A percentile compares a stretch with the other conserved stretches of the same genome.
Conservation (phyloP, 495 filamentous ascomycete genomes). For the Choiromyces venosus region DNA sequence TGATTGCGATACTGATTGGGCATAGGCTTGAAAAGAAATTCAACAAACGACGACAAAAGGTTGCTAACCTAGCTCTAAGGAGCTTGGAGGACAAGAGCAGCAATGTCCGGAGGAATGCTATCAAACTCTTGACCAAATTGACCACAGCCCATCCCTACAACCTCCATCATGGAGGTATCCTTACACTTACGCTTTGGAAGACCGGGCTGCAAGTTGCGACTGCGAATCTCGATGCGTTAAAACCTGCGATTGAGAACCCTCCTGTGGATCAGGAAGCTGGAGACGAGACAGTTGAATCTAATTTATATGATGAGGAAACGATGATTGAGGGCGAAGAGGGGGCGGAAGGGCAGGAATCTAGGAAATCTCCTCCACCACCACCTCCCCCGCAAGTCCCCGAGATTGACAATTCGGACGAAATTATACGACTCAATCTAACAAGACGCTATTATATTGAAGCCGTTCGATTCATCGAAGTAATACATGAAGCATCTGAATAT, state of each 20-base stretch:
- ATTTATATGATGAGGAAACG: constrained; percentile 84
- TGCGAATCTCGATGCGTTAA: constrained; percentile 69
- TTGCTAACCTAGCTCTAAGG: constrained; percentile 74
- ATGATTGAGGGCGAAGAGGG: constrained; percentile 57
- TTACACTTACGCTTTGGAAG: constrained; percentile 78
- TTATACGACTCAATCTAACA: constrained; percentile 78
- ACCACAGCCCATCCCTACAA: constrained; percentile 92
- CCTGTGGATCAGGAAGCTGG: constrained; percentile 43
- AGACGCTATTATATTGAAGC: constrained; percentile 87
- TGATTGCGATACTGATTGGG: not conserved
- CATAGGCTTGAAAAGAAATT: constrained; percentile 77
- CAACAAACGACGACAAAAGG: constrained; percentile 80
- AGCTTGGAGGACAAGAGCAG: constrained; percentile 98
- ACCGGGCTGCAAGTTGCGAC: constrained; percentile 72
- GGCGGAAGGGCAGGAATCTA: constrained; percentile 51
- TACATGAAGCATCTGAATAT: constrained; percentile 69
- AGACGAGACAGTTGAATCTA: constrained; percentile 62
- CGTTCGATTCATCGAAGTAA: constrained; percentile 86
- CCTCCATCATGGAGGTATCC: constrained; percentile 80
- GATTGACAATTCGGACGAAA: constrained; percentile 61
- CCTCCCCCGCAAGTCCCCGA: constrained; percentile 23
- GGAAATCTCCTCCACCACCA: constrained; percentile 47
- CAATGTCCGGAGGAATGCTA: constrained; percentile 89
- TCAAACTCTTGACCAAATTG: constrained; percentile 80
- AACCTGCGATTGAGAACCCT: constrained; percentile 60